Evolutionary conservation across 768 basidiomycete species (phyloP), one percentile per base, ranked within the genome.

Genomic region (Royoungia palumana): DNA sequence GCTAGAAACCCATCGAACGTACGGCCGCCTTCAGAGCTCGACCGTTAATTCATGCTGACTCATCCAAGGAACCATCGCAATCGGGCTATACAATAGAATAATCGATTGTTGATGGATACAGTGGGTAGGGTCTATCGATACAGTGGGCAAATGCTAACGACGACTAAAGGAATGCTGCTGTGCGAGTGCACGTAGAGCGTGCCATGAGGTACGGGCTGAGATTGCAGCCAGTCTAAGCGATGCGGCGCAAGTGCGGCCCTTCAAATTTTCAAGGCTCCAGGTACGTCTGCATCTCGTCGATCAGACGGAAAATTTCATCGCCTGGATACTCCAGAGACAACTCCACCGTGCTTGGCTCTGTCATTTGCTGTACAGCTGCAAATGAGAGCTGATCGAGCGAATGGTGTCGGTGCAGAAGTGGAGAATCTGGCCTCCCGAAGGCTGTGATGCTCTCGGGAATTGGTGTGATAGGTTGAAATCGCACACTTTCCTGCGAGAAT

Each of bases 271-370:
- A 49, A 36, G 62, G 25, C 19, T 49, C 57, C 3, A 66, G 51
- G 47, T 48, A 58, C 13, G 59, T 21, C 9, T 64, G 51, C 27
- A 66, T 20, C 46, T 64, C 64, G 38, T 66, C 57, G 38, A 64
- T 51, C 19, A 56, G 46, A 34, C 50, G 40, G 13, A 54, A 42
- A 20, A 32, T 41, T 35, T 20, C 41, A 35, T 46, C 37, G 11
- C 36, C 27, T 21, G 41, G 13, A 32, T 45, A 17, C 19, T n/a
- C 22, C 25, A 45, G 40, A 19, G 52, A 17, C 24, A 27, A n/a
- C 22, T 22, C 52, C 25, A 35, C 44, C 22, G n/a, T 13, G 5
- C 17, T 17, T 28, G 35, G 13, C 13, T 17, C 19, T 2, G 13
- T 25, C 3, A 11, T 13, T 13, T 35, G 35, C 20, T 54, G 49